These are phyloP conservation scores for Antarctomyces pellizariae DNA, from an alignment of 495 filamentous ascomycete genomes.

Conservation along the genomic window DNA sequence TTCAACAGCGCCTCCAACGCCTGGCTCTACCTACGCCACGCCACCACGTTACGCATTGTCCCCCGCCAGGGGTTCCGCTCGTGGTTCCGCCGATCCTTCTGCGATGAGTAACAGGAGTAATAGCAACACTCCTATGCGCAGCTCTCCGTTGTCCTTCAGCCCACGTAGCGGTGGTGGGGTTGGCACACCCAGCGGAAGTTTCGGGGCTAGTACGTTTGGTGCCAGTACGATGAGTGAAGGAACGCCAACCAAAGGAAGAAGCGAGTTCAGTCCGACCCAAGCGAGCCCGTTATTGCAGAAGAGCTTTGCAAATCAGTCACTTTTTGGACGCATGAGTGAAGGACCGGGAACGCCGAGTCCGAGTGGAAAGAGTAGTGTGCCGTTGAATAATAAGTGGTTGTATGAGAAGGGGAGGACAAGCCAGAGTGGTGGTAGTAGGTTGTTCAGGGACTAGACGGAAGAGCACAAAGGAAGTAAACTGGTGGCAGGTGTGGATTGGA, in stretches of 20 bases:
- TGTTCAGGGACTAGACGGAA: no score
- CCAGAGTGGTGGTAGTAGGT: slow-evolving; percentile 17
- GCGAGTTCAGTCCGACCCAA: no score
- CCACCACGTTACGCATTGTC: slow-evolving; percentile 73
- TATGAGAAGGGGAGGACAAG: slow-evolving; percentile 50
- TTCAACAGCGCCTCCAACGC: slow-evolving; percentile 36
- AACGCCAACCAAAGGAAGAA: no score
- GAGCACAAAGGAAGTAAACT: no score
- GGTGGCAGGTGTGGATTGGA: no score
- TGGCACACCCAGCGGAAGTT: slow-evolving; percentile 12
- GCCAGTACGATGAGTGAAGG: slow-evolving; percentile 47
- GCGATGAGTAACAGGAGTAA: no score
- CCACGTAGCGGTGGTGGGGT: slow-evolving; percentile 20
- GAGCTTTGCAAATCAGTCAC: slow-evolving; percentile 11
- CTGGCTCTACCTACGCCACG: slow-evolving; percentile 44
- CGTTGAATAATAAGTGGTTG: slow-evolving; percentile 73
- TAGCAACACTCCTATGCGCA: slow-evolving; percentile 18
- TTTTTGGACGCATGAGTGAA: slow-evolving; percentile 13
- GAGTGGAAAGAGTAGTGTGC: slow-evolving; percentile 40
- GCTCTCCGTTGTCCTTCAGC: slow-evolving; percentile 30
- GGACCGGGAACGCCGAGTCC: slow-evolving; percentile 39
- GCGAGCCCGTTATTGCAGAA: slow-evolving; percentile 23
- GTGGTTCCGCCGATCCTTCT: no score
- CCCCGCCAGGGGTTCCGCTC: no score
- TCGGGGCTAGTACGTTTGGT: slow-evolving; percentile 13